A percentile compares a stretch with the other conserved stretches of the same genome.
phyloP scores from a whole-genome alignment of 352 stramenopile genomes.

The Phytophthora aleatoria region DNA sequence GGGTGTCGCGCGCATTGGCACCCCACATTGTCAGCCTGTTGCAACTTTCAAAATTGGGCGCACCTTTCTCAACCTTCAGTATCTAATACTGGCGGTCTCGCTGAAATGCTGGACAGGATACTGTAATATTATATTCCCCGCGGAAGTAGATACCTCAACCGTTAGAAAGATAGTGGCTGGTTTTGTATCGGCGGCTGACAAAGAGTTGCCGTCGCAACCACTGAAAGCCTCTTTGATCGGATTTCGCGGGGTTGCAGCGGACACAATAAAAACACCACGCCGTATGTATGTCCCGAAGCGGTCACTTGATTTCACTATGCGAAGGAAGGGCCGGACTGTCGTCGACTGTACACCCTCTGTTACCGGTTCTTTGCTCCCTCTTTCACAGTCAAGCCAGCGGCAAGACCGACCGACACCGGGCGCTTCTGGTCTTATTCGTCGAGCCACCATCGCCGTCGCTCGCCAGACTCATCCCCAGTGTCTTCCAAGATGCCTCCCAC shows the following conservation, averaged over 20 bases:
- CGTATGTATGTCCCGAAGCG: not conserved
- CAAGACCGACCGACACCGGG: slow-evolving; percentile 5
- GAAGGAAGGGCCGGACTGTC: slow-evolving; percentile 8
- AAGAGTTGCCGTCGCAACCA: slow-evolving; percentile 4
- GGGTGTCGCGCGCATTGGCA: slow-evolving; percentile 21
- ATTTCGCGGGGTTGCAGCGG: slow-evolving; percentile 1
- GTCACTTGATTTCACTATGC: slow-evolving; percentile 4
- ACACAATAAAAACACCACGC: slow-evolving; percentile 20
- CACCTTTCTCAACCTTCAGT: slow-evolving; percentile 11
- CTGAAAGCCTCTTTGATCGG: slow-evolving; percentile 3
- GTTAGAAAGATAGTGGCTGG: slow-evolving; percentile 5
- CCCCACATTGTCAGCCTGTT: slow-evolving; percentile 2
- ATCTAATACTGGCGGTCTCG: slow-evolving; percentile 1
- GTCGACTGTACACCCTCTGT: slow-evolving; percentile 7
- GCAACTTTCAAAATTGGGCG: slow-evolving; percentile 1
- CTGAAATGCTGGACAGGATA: not conserved
- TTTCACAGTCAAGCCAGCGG: slow-evolving; percentile 33
- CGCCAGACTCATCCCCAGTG: not conserved
- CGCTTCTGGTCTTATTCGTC: slow-evolving; percentile 26
- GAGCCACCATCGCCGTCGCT: slow-evolving; percentile 12
- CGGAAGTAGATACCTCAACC: slow-evolving; percentile 1
- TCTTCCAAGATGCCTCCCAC: slow-evolving; percentile 49
- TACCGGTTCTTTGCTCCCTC: slow-evolving; percentile 30
- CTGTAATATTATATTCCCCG: slow-evolving; percentile 4
- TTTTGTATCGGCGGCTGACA: not conserved